Evolutionary conservation across 768 basidiomycete species (phyloP).

Genomic region (Tulasnella sp.): DNA sequence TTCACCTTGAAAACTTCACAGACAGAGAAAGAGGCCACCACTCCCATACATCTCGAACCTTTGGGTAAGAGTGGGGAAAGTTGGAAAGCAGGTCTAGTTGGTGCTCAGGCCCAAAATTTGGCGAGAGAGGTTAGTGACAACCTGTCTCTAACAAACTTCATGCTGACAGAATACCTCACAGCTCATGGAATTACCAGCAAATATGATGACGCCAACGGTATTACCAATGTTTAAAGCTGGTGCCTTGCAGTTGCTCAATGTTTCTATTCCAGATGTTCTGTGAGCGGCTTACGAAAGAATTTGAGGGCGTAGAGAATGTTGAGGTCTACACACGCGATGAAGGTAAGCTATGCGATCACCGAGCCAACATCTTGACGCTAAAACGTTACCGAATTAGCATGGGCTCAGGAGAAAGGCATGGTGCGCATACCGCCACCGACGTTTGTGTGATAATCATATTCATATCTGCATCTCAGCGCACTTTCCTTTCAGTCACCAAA

Average conservation of each 20-base stretch:
- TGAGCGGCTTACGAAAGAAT: constrained; percentile 54
- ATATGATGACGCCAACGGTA: constrained; percentile 75
- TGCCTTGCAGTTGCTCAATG: too few relatives aligned
- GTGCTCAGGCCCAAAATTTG: constrained; percentile 66
- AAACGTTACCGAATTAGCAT: too few relatives aligned
- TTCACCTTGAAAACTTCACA: constrained; percentile 74
- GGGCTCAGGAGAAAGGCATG: constrained; percentile 80
- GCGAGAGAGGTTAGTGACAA: constrained; percentile 48
- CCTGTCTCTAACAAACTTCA: neutral
- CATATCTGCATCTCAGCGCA: constrained; percentile 33
- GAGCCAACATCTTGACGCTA: constrained; percentile 12
- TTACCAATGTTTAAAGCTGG: too few relatives aligned
- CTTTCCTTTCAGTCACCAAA: constrained; percentile 77
- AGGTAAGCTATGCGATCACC: neutral
- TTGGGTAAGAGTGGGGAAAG: constrained; percentile 39
- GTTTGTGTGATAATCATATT: neutral
- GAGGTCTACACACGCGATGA: constrained; percentile 59
- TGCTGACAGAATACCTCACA: constrained; percentile 22
- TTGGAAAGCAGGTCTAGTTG: constrained; percentile 62
- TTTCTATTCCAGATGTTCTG: constrained; percentile 41
- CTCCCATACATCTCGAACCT: constrained; percentile 19
- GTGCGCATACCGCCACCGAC: constrained; percentile 26
- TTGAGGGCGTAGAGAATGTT: constrained; percentile 52
- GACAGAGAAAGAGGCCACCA: constrained; percentile 37
- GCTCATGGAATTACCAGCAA: constrained; percentile 77